Percentiles rank a stretch among this genome's conserved stretches.
These are phyloP conservation scores for Eleusine coracana DNA, from an alignment of 176 grass and related monocot genomes.

Conservation along the genomic window DNA sequence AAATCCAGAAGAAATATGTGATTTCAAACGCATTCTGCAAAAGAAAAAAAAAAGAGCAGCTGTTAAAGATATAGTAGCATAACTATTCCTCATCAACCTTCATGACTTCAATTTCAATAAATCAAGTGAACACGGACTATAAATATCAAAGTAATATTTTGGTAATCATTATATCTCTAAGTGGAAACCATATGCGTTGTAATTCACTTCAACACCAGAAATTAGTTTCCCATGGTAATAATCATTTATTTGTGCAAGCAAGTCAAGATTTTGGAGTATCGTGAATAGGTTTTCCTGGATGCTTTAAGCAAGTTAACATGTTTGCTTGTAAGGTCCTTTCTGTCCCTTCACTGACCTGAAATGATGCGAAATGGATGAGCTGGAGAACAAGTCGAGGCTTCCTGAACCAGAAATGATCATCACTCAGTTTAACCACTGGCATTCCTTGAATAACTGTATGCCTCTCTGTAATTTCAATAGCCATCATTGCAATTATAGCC, in stretches of 20 bases:
- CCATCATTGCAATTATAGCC: constrained; percentile 89
- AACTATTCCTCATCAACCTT: constrained; percentile 1
- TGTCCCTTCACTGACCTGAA: constrained; percentile 55
- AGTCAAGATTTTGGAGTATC: background rate
- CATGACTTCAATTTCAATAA: background rate
- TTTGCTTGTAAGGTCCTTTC: constrained; percentile 2
- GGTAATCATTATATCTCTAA: background rate
- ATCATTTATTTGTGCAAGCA: constrained; percentile 1
- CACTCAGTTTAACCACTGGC: constrained; percentile 75
- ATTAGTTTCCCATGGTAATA: background rate
- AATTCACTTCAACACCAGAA: constrained; percentile 6
- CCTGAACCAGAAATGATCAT: constrained; percentile 89
- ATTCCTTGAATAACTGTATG: constrained; percentile 92
- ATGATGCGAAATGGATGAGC: constrained; percentile 83
- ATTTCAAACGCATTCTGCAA: constrained; percentile 91
- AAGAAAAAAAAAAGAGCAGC: constrained; percentile 6
- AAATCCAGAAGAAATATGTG: constrained; percentile 86
- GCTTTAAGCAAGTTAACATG: constrained; percentile 29
- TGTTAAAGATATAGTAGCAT: constrained; percentile 17
- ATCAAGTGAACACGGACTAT: background rate
- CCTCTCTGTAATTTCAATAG: constrained; percentile 75
- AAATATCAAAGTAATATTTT: background rate
- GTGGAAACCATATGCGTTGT: background rate
- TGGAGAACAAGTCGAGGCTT: constrained; percentile 70
- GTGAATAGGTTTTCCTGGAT: background rate